These are phyloP conservation scores for Tremella fuciformis DNA, from an alignment of 768 basidiomycete genomes.

Conservation along the genomic window DNA sequence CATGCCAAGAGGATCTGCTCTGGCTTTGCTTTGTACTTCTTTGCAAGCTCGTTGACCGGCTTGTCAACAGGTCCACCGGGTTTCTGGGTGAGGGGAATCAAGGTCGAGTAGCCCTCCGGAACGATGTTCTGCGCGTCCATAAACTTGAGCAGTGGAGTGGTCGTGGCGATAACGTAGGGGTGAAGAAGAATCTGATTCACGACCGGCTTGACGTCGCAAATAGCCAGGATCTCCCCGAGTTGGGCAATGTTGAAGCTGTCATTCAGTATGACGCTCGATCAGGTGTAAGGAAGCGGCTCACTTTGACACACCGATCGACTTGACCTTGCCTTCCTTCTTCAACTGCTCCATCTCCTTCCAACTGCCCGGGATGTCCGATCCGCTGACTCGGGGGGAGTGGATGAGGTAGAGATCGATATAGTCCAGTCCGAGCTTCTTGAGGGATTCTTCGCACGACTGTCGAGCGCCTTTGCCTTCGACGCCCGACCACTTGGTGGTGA, in stretches of 20 bases:
- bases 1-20: slow-evolving; percentile 41
- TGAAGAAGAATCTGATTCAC: slow-evolving; percentile 45
- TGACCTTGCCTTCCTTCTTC: slow-evolving; percentile 34
- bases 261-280: not conserved
- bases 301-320: slow-evolving; percentile 49
- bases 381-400: slow-evolving; percentile 32
- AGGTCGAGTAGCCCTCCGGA: slow-evolving; percentile 37
- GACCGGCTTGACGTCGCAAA: slow-evolving; percentile 32
- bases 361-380: slow-evolving; percentile 35
- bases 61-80: slow-evolving; percentile 26
- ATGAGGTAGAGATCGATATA: slow-evolving; percentile 45
- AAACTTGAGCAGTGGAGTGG: slow-evolving; percentile 28
- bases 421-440: slow-evolving; percentile 47
- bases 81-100: slow-evolving; percentile 34
- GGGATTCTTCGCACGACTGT: slow-evolving; percentile 62
- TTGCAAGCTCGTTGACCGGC: slow-evolving; percentile 22
- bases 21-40: slow-evolving; percentile 20
- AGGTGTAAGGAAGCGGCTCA: slow-evolving; percentile 39
- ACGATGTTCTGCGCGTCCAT: slow-evolving; percentile 34
- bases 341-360: slow-evolving; percentile 41
- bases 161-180: slow-evolving; percentile 32
- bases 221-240: slow-evolving; percentile 29
- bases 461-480: slow-evolving; percentile 24
- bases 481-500: slow-evolving; percentile 46
- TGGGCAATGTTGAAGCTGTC: slow-evolving; percentile 34